Base-by-base conservation (phyloP, 805 yeast species). In the Clavispora carvajalis region DNA sequence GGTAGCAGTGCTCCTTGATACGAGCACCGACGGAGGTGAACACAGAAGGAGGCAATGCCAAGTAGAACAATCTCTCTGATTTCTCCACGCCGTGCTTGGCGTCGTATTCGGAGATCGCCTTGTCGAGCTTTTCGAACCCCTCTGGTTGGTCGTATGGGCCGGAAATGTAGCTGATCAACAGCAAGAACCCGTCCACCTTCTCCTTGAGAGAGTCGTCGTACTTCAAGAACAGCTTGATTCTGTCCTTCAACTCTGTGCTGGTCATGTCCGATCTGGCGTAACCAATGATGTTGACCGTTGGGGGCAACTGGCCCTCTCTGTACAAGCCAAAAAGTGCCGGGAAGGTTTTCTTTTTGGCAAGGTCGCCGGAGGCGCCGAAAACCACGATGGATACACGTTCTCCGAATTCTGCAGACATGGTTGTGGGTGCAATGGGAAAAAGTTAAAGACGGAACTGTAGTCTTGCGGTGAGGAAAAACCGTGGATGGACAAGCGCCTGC, bases 11-110 rank as follows among this genome's bases (percentile, higher is more conserved):
- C 52, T 77, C 67, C 67, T 85, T 88, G 57, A 93, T 68, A 46
- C 85, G 78, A 35, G 70, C 64, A 37, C 93, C 87, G 34, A 91
- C 98, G 25, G 72, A 63, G 40, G 83, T 82, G 67, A 93, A 93
- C 29, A 84, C 95, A 9, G 89, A 80, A 24, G 99, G 99, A 15
- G 99, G 99, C 45, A 93, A 72, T 0, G 99, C 99, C 55, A 93
- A 75, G 65, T 93, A 93, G 67, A 85, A 89, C 47, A 93, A 67
- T 51, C 98, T 77, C 63, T 91, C 89, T 21, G 88, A 79, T 48
- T 71, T 69, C 22, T 26, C 19, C 24, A 73, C 74, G 11, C 58
- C 58, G 42, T 65, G 58, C 33, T 66, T 64, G 7, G 54, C 39
- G 64, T 91, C 97, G 49, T 80, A 77, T 43, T 67, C 58, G 51